Conservation (phyloP, 495 filamentous ascomycete genomes). For the Daldinia vernicosa region DNA sequence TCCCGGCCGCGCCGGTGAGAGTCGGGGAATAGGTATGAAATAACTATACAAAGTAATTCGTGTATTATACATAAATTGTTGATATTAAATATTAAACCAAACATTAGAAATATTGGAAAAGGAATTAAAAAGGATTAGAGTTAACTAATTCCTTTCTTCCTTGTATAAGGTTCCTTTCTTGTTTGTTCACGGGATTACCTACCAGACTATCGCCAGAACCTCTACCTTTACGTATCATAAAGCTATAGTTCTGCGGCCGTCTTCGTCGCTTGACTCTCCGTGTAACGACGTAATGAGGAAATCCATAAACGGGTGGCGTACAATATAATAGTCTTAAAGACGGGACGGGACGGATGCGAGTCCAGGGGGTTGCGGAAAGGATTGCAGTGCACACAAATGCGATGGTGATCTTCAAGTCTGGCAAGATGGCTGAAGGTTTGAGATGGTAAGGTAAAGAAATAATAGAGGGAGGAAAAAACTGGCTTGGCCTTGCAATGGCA, state of each 20-base stretch:
- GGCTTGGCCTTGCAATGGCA: constrained; percentile 11
- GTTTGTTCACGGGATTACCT: constrained; percentile 17
- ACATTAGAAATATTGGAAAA: constrained; percentile 32
- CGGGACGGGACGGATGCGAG: constrained; percentile 32
- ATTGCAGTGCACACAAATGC: background rate
- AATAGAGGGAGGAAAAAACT: constrained; percentile 5
- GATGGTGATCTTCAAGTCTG: background rate
- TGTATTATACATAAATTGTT: too few relatives aligned
- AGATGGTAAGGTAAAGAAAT: constrained; percentile 3
- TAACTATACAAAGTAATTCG: background rate
- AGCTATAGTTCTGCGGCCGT: constrained; percentile 3
- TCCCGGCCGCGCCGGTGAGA: constrained; percentile 4
- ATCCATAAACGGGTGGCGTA: constrained; percentile 25
- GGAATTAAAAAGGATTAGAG: constrained; percentile 25
- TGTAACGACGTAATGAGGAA: constrained; percentile 26
- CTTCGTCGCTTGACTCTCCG: constrained; percentile 29
- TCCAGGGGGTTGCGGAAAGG: constrained; percentile 4
- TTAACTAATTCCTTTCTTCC: background rate
- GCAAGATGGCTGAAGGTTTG: constrained; percentile 12
- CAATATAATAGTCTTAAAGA: constrained; percentile 34
- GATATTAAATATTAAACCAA: background rate
- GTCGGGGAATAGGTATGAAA: background rate
- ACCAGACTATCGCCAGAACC: constrained; percentile 16
- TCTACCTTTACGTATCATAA: constrained; percentile 19
- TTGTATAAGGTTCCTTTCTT: constrained; percentile 7